Evolutionary conservation across 2,329 filamentous ascomycete genomes (phyloP).

Genomic region (Polychaeton citri): DNA sequence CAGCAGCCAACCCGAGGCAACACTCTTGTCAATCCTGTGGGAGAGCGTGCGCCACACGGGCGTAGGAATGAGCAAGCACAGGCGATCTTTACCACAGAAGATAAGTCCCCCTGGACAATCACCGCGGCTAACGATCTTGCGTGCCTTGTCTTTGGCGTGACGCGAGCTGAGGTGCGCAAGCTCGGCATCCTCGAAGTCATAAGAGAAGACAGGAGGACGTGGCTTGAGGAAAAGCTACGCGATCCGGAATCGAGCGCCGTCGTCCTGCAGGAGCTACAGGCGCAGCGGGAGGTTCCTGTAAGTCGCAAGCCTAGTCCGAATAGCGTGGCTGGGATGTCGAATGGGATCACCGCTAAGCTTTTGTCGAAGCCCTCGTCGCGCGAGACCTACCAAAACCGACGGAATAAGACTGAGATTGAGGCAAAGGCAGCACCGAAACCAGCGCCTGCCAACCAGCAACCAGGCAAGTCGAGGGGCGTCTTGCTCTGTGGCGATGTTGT

Average conservation of each 20-base stretch:
- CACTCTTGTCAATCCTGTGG: slow-evolving; percentile 11
- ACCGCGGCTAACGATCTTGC: slow-evolving; percentile 91
- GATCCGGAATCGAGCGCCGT: slow-evolving; percentile 38
- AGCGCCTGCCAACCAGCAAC: slow-evolving; percentile 48
- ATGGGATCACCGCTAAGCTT: slow-evolving; percentile 76
- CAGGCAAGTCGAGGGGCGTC: slow-evolving; percentile 72
- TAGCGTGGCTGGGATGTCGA: slow-evolving; percentile 50
- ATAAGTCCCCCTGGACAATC: slow-evolving; percentile 85
- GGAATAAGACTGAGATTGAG: slow-evolving; percentile 53
- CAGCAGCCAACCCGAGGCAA: slow-evolving; percentile 19
- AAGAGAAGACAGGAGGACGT: slow-evolving; percentile 72
- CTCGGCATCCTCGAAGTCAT: slow-evolving; percentile 94
- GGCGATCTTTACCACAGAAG: slow-evolving; percentile 94
- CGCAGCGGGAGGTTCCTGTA: slow-evolving; percentile 7
- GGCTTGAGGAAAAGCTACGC: slow-evolving; percentile 76
- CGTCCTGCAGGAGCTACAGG: slow-evolving; percentile 6
- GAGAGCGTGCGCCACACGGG: slow-evolving; percentile 48
- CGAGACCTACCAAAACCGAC: slow-evolving; percentile 37
- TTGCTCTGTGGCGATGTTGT: slow-evolving; percentile 95
- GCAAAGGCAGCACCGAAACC: slow-evolving; percentile 33
- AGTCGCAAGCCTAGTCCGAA: slow-evolving; percentile 24
- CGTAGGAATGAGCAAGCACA: slow-evolving; percentile 90
- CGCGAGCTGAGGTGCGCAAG: slow-evolving; percentile 85
- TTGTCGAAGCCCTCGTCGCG: slow-evolving; percentile 66
- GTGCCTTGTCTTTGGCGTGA: slow-evolving; percentile 96